Evolutionary conservation across 345 rosid species (phyloP).

Genomic region (Dipteronia sinensis): DNA sequence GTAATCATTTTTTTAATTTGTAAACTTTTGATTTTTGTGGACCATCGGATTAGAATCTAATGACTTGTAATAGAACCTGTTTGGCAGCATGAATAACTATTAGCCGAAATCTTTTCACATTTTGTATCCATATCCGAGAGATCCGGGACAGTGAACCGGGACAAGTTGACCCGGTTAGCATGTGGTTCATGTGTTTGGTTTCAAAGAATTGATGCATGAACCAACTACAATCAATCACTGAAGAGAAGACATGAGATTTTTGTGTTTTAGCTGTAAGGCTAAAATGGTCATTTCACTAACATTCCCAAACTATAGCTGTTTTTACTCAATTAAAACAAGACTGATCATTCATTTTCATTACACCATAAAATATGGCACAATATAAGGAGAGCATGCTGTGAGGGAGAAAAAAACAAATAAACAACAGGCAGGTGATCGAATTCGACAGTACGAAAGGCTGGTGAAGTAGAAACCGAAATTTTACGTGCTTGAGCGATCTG

Average conservation of each 20-base stretch:
- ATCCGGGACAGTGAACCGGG: background rate
- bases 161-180: background rate
- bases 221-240: background rate
- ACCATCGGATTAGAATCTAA: no score
- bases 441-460: background rate
- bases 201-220: background rate
- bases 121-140: background rate
- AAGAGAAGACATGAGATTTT: background rate
- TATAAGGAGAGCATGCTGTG: no score
- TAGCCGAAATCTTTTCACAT: background rate
- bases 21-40: no score
- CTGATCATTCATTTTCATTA: background rate
- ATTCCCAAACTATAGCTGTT: background rate
- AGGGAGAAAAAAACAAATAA: no score
- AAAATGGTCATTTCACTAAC: background rate
- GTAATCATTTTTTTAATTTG: no score
- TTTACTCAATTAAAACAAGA: background rate
- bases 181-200: background rate
- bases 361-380: background rate
- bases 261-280: background rate
- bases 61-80: no score
- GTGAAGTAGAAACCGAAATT: background rate
- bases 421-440: background rate
- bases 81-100: no score
- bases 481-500: conserved; percentile 51